phyloP scores from a whole-genome alignment of 192 early-diverging fungal genomes.

The Geosiphon pyriformis region DNA sequence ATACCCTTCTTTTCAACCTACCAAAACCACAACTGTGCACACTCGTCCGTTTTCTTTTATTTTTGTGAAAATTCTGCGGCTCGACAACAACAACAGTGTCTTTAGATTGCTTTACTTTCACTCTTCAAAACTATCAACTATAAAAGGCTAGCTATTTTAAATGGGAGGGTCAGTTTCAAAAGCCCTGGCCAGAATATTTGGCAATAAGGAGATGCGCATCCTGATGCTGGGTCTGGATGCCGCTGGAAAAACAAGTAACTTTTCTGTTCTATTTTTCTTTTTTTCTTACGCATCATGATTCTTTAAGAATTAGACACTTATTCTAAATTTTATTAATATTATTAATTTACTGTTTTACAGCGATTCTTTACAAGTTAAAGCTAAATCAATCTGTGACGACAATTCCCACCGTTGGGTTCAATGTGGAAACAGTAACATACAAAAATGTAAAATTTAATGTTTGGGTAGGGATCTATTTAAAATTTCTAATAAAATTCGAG shows the following conservation, averaged over 20 bases:
- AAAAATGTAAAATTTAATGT: conserved; percentile 82
- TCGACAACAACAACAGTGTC: background rate
- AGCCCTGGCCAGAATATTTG: conserved; percentile 71
- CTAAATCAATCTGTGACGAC: conserved; percentile 97
- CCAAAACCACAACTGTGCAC: background rate
- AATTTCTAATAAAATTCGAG: too few relatives aligned
- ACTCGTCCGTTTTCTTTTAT: background rate
- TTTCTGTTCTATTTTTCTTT: background rate
- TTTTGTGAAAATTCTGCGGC: background rate
- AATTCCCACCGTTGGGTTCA: conserved; percentile 95
- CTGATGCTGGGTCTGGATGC: conserved; percentile 92
- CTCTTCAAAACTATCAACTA: background rate
- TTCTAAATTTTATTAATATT: background rate
- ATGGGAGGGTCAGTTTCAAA: conserved; percentile 84
- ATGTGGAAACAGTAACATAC: conserved; percentile 81
- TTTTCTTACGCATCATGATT: background rate
- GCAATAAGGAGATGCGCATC: conserved; percentile 95
- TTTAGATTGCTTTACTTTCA: background rate
- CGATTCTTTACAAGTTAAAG: conserved; percentile 98
- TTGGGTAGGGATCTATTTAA: conserved; percentile 43
- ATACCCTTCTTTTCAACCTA: background rate
- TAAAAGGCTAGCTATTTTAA: conserved; percentile 12
- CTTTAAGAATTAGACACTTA: background rate
- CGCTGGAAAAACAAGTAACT: conserved; percentile 85
- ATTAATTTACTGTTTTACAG: conserved; percentile 22